Base-by-base conservation (phyloP, 176 grass and related monocot species). In the Hyparrhenia diplandra region DNA sequence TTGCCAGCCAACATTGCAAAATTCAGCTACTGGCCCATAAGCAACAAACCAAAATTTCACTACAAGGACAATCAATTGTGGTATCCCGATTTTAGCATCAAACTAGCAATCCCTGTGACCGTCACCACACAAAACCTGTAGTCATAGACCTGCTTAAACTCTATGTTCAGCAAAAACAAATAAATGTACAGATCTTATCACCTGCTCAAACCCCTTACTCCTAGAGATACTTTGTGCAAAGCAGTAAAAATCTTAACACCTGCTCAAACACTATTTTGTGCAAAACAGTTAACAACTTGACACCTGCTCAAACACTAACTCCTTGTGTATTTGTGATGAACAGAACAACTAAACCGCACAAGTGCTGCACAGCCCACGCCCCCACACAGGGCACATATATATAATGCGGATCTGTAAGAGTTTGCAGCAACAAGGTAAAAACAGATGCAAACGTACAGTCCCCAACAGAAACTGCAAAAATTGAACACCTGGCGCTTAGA, bases 141-240 rank as follows among this genome's bases (percentile, higher is more conserved):
- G 31, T 39, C 25, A 27, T 28, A 9, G n/a, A 31, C n/a, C 41
- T 6, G 4, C 85, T 82, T 64, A 87, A 82, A 87, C 85, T 32
- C 73, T 64, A 39, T 39, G 36, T 23, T 13, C 10, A 12, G 23
- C 10, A 25, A 13, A 61, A 27, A 24, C 2, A 61, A 61, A 61
- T 12, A 13, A 61, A 61, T 28, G 14, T 13, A 27, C n/a, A 61
- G 28, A 28, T 61, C 10, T 61, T 13, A 61, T 9, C 24, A 12
- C 58, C 24, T 61, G 23, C 58, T 28, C 23, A 61, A 61, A 28
- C 58, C 58, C 52, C 6, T 57, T 4, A 23, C 21, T 1, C 52
- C 52, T n/a, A 55, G 21, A 55, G 20, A 10, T 23, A 54, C n/a
- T 54, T 54, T 54, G 51, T 9, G 20, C 51, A 54, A 54, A 54